Base-by-base conservation (phyloP, 2,329 filamentous ascomycete species). In the Epichloe hybrida region DNA sequence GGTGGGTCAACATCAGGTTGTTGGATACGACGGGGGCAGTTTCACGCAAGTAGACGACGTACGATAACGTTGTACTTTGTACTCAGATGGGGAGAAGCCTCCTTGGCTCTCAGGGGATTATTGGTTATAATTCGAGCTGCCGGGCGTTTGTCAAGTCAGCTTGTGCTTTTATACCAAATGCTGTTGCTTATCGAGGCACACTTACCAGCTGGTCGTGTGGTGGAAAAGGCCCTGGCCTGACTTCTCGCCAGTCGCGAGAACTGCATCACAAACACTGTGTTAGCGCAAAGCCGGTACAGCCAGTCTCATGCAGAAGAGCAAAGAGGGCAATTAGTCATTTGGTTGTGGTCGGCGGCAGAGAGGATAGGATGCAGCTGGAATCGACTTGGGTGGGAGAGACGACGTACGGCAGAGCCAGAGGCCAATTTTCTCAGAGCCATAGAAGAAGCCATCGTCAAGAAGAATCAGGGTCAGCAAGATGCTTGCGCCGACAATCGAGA, bases 11-110 rank as follows among this genome's bases (percentile, higher is more conserved):
- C 31, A 3, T 9, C 13, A 6, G n/a, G 41, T 59, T 21, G 21
- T 23, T 13, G 9, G 21, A 44, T 15, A 21, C 13, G 13, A 13
- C 21, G 2, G 20, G 21, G 23, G 13, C 21, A n/a, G 0, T 15
- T 31, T 15, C 13, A 17, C 17, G 4, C 11, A 13, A 42, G 12
- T 5, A 20, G 11, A 23, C 11, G 20, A 77, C 84, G 70, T 80
- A 88, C 86, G 69, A 98, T 90, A 62, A 98, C 87, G 47, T 89
- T 86, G 70, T 98, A 97, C 72, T 95, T 93, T 70, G 77, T 84
- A 70, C 83, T 86, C 62, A 95, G 79, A 66, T 88, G 87, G 46
- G 87, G 83, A 56, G 87, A 87, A 35, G 90, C 90, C 75, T 96
- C 90, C 76, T 94, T 95, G 52, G 91, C 93, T 69, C 89, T 84